Percentiles rank a stretch among this genome's conserved stretches.
Conservation (phyloP, 805 yeast species). For the Suhomyces xylopsoci region DNA sequence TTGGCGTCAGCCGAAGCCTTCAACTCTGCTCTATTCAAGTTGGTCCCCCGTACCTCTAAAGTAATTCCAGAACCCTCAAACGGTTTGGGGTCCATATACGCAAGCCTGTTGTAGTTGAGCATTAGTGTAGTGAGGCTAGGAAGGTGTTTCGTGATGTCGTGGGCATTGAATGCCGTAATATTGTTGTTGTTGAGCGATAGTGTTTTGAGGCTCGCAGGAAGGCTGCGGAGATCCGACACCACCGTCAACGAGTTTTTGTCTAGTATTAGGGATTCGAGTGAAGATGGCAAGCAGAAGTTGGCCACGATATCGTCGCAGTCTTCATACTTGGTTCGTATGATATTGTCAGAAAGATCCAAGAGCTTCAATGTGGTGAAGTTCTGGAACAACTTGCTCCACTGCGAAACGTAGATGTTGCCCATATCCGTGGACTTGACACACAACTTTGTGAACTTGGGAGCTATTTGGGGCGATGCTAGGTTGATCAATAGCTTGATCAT, state of each 20-base stretch:
- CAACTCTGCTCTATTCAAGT: background rate
- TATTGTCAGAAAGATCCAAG: conserved; percentile 24
- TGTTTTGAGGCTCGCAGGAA: conserved; percentile 26
- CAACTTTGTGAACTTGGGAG: conserved; percentile 18
- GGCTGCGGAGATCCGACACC: conserved; percentile 16
- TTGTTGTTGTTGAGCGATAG: conserved; percentile 18
- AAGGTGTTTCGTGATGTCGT: conserved; percentile 2
- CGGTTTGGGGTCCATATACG: background rate
- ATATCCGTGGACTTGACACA: conserved; percentile 33
- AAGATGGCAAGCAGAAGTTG: conserved; percentile 24
- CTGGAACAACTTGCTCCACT: conserved; percentile 31
- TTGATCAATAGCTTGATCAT: conserved; percentile 27
- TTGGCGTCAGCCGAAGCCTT: background rate
- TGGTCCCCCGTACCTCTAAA: background rate
- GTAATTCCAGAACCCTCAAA: background rate
- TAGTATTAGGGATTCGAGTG: conserved; percentile 19
- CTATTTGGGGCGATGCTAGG: conserved; percentile 13
- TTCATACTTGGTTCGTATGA: conserved; percentile 14
- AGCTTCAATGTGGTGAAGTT: conserved; percentile 16
- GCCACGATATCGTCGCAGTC: conserved; percentile 17
- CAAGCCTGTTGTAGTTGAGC: background rate
- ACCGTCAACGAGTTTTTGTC: conserved; percentile 22
- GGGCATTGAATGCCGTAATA: background rate
- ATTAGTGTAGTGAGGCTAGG: conserved; percentile 7
- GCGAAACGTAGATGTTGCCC: conserved; percentile 27